A percentile compares a stretch with the other conserved stretches of the same genome.
These are phyloP conservation scores for Amanita pseudoporphyria DNA, from an alignment of 768 basidiomycete species.

Conservation along the genomic window DNA sequence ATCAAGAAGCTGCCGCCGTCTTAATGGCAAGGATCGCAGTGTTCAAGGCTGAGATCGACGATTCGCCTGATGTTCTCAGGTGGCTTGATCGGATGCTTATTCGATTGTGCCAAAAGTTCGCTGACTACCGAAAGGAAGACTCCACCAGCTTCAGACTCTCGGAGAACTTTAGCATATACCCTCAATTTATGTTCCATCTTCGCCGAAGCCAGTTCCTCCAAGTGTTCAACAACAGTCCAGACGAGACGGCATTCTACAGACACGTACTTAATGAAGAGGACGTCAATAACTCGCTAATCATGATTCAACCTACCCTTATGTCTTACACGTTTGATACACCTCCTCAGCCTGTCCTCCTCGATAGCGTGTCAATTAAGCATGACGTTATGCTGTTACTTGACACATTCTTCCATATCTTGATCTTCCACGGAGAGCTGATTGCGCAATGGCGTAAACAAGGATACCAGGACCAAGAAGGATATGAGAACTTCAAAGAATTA, in stretches of 20 bases:
- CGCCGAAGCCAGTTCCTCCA: constrained; percentile 96
- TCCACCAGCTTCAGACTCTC: constrained; percentile 85
- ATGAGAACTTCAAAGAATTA: constrained; percentile 96
- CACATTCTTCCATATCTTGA: constrained; percentile 99
- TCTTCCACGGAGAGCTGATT: constrained; percentile 97
- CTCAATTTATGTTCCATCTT: constrained; percentile 99
- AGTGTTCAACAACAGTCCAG: constrained; percentile 99
- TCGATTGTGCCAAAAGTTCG: constrained; percentile 97
- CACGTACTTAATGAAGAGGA: constrained; percentile 96
- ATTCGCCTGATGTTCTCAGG: constrained; percentile 89
- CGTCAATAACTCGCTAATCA: constrained; percentile 97
- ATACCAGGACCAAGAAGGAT: constrained; percentile 97
- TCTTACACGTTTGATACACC: constrained; percentile 90
- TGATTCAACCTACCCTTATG: constrained; percentile 99
- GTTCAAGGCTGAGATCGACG: constrained; percentile 99
- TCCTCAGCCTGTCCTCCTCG: constrained; percentile 90
- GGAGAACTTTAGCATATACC: constrained; percentile 98
- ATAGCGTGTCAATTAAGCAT: constrained; percentile 95
- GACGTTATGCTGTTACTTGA: constrained; percentile 95
- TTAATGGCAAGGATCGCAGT: constrained; percentile 98
- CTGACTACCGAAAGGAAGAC: constrained; percentile 97
- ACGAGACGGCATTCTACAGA: constrained; percentile 98
- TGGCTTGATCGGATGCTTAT: constrained; percentile 99
- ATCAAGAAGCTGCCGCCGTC: constrained; percentile 96
- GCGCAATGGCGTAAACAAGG: constrained; percentile 98